A percentile compares a stretch with the other conserved stretches of the same genome.
phyloP scores from a whole-genome alignment of 2,329 filamentous ascomycete genomes.

The Paramyrothecium roridum region DNA sequence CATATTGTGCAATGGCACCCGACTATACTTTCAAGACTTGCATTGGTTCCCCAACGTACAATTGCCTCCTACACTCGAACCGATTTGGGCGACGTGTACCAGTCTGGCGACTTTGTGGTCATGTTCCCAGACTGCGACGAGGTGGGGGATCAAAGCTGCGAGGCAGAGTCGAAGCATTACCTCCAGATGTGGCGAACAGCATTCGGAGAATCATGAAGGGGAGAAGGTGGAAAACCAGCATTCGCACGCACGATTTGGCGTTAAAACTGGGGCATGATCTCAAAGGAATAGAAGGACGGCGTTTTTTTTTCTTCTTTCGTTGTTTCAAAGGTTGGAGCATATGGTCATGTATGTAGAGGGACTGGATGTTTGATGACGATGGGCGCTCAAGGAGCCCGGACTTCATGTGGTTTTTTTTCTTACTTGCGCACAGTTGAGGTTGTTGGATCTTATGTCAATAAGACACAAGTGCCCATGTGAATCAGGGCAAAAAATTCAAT shows the following conservation, averaged over 20 bases:
- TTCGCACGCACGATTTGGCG: not conserved
- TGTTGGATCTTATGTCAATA: not conserved
- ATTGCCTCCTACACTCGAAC: conserved; percentile 73
- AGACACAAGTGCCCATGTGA: not conserved
- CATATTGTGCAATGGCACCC: conserved; percentile 96
- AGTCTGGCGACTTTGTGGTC: conserved; percentile 81
- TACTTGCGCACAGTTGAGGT: too few relatives aligned
- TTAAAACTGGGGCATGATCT: not conserved
- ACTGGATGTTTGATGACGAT: not conserved
- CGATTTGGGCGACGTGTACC: conserved; percentile 62
- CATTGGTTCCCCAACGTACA: conserved; percentile 79
- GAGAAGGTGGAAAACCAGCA: not conserved
- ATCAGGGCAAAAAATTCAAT: not conserved
- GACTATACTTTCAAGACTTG: conserved; percentile 86
- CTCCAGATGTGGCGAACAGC: conserved; percentile 43
- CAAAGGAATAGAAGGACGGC: not conserved
- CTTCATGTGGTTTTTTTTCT: not conserved
- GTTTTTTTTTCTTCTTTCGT: not conserved
- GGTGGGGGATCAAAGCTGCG: conserved; percentile 58
- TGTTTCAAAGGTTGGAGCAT: not conserved
- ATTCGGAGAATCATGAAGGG: conserved; percentile 21
- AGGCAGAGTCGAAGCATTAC: conserved; percentile 61
- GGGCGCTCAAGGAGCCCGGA: not conserved
- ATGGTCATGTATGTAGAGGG: not conserved
- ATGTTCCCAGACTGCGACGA: conserved; percentile 72